Evolutionary conservation across 2,329 filamentous ascomycete species (phyloP).

Genomic region (Xylariaceae sp.): DNA sequence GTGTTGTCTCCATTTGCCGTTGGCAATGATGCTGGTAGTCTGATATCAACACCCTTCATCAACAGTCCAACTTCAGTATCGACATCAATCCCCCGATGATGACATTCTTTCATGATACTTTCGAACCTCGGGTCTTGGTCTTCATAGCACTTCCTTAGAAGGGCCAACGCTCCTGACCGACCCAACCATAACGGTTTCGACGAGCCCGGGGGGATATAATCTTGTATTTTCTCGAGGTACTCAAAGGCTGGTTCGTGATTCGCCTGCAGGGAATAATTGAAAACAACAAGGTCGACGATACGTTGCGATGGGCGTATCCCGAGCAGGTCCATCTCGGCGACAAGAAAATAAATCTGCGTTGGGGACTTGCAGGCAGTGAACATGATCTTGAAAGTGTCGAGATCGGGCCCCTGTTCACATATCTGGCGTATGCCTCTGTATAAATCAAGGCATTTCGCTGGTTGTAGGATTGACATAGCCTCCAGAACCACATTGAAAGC

Average conservation of each 20-base stretch:
- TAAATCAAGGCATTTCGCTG: constrained; percentile 34
- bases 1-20: background rate
- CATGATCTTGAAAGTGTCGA: constrained; percentile 35
- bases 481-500: constrained; percentile 42
- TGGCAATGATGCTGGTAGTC: too few relatives aligned
- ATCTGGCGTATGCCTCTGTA: constrained; percentile 37
- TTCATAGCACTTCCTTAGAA: constrained; percentile 33
- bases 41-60: too few relatives aligned
- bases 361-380: constrained; percentile 26
- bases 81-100: constrained; percentile 23
- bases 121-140: constrained; percentile 33
- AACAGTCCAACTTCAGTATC: constrained; percentile 25
- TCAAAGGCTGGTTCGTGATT: constrained; percentile 33
- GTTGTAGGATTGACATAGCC: constrained; percentile 24
- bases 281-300: constrained; percentile 32
- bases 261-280: constrained; percentile 30
- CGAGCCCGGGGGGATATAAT: constrained; percentile 10
- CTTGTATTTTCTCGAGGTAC: constrained; percentile 28
- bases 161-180: constrained; percentile 29
- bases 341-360: constrained; percentile 32
- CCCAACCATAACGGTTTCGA: constrained; percentile 30
- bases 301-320: constrained; percentile 27
- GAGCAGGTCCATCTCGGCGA: constrained; percentile 37
- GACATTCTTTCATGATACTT: constrained; percentile 31
- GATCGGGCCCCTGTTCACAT: constrained; percentile 32